Base-by-base conservation (phyloP, 352 stramenopile genomes). In the Globisporangium mamillatum region DNA sequence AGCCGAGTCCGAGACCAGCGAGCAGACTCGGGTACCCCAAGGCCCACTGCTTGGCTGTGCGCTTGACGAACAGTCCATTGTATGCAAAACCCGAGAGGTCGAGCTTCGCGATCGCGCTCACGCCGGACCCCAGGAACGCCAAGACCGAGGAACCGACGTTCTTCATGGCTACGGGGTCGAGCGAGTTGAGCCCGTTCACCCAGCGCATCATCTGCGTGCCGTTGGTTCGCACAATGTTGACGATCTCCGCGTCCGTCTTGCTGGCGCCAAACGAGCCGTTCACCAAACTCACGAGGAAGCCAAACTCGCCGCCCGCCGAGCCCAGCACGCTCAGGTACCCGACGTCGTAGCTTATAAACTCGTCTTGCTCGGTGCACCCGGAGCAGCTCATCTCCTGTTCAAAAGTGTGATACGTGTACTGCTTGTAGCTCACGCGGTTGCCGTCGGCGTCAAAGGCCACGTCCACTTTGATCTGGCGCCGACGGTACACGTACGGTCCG, bases 351-450 rank as follows among this genome's bases (percentile, higher is more conserved):
- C 53, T 48, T 36, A 54, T 52, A 38, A 71, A 58, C 36, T 52
- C 36, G 69, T 93, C 85, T 12, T 64, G 67, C 58, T 89, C 81
- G 12, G 66, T 73, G 72, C 85, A 93, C 22, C 67, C 74, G 20
- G 55, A 57, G 66, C 85, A 93, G 67, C 78, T 88, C 66, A 71
- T 75, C 3, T 76, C 69, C 16, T 68, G 8, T 20, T 79, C 68
- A 60, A 77, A 93, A 65, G 74, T 84, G 76, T 91, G 80, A 73
- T 89, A 91, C 64, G 79, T 90, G 77, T 93, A 93, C 68, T 70
- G 77, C 73, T 88, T 90, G 81, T 93, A 93, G 52, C 70, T 86
- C 62, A 93, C 76, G 50, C 62, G 74, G 72, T 84, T 81, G 59
- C 67, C 63, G 62, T 59, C 38, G 44, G 57, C 58, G 18, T 44